Base-by-base conservation (phyloP, 1,284 basidiomycete species). In the Naganishia sp. region DNA sequence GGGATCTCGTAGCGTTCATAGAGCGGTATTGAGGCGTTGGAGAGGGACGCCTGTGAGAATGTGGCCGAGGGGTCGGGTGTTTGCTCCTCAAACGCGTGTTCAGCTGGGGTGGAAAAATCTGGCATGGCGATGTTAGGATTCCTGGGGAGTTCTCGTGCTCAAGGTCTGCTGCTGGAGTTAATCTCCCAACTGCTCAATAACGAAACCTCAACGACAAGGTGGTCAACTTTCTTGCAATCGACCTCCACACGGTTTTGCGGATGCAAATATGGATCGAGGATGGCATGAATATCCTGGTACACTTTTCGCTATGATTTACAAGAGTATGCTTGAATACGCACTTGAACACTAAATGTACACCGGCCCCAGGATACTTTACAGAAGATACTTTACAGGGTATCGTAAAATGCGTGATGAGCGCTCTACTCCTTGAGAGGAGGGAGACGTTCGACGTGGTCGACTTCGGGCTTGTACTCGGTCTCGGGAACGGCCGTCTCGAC, bases 1-100 rank as follows among this genome's bases (percentile, higher is more conserved):
- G 74, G 72, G 45, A 82, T 76, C 56, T 82, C 80, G 71, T 81
- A 82, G 1, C 79, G 79, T 23, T 79, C 73, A 51, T 75, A 74
- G 17, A 81, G 64, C 6, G 69, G 69, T 4, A 68, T 70, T 6
- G 72, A 61, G 7, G 72, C 76, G 66, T 75, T 72, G 49, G 75
- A 73, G 67, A 75, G 72, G 49, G 63, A 65, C 0, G 71, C 71
- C 6, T 71, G 70, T 13, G 74, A 71, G 0, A 73, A 73, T 21
- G 74, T 73, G 28, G 63, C 57, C 0, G 71, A 69, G 7, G 63
- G 39, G 6, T 63, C 55, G 1, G 50, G 11, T 4, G 49, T 25
- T 25, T 51, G 53, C 23, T 51, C 52, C 60, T 78, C 77, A 39
- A 80, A 72, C 1, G 78, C 79, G 65, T 80, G 79, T 25, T 74